Percentiles rank a stretch among this genome's conserved stretches.
phyloP scores from a whole-genome alignment of 2,329 filamentous ascomycete species.

The Penicillium sp. region DNA sequence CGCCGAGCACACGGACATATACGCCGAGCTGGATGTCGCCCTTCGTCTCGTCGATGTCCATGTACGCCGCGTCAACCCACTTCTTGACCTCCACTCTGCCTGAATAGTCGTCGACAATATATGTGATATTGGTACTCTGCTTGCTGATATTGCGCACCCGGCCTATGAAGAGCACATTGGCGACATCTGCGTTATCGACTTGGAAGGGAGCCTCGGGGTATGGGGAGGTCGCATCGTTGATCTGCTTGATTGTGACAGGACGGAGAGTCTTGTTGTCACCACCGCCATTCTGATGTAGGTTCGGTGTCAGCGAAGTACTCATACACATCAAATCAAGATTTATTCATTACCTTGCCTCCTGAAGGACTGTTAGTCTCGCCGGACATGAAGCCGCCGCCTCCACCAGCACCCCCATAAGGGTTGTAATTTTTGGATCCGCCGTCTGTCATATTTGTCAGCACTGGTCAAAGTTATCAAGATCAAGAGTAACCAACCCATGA shows the following conservation, averaged over 20 bases:
- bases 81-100: conserved; percentile 75
- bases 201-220: conserved; percentile 75
- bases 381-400: conserved; percentile 60
- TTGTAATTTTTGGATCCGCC: conserved; percentile 48
- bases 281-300: conserved; percentile 51
- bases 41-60: conserved; percentile 48
- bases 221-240: conserved; percentile 76
- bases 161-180: conserved; percentile 80
- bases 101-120: conserved; percentile 93
- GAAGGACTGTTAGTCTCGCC: conserved; percentile 51
- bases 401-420: conserved; percentile 50
- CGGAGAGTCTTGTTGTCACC: conserved; percentile 78
- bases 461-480: background rate
- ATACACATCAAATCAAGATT: background rate
- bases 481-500: conserved; percentile 29
- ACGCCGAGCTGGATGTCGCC: conserved; percentile 67
- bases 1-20: conserved; percentile 84
- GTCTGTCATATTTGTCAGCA: conserved; percentile 22
- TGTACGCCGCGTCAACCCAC: conserved; percentile 46
- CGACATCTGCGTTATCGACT: conserved; percentile 74
- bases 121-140: conserved; percentile 90
- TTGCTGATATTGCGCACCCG: conserved; percentile 83
- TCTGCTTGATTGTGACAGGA: conserved; percentile 93
- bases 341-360: conserved; percentile 38
- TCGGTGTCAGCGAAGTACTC: background rate